Conservation (phyloP, 345 rosid genomes). For the Microthlaspi erraticum region DNA sequence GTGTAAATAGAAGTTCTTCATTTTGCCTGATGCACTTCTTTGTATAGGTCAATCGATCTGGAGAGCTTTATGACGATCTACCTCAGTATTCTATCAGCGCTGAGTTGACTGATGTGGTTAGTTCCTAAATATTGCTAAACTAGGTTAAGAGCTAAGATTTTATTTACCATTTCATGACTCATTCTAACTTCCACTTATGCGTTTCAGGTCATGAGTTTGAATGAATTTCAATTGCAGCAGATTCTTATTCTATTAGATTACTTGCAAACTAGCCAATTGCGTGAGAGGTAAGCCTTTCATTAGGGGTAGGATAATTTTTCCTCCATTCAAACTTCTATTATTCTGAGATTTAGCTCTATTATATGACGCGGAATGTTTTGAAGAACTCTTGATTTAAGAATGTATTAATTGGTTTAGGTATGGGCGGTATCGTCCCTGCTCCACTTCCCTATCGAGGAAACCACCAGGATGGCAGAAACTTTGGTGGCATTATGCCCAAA, state of each 20-base stretch:
- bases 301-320: slow-evolving; percentile 1
- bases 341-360: slow-evolving; percentile 19
- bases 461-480: slow-evolving; percentile 73
- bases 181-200: slow-evolving; percentile 23
- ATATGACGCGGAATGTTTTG: neutral
- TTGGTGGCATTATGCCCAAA: slow-evolving; percentile 94
- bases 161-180: neutral
- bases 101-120: slow-evolving; percentile 70
- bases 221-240: slow-evolving; percentile 78
- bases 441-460: slow-evolving; percentile 58
- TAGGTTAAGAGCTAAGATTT: slow-evolving; percentile 21
- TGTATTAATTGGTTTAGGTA: slow-evolving; percentile 55
- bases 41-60: slow-evolving; percentile 73
- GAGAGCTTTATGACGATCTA: slow-evolving; percentile 65
- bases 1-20: neutral
- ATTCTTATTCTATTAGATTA: slow-evolving; percentile 73
- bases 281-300: slow-evolving; percentile 72
- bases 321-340: slow-evolving; percentile 5
- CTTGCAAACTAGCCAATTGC: slow-evolving; percentile 64
- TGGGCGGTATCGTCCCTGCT: slow-evolving; percentile 88
- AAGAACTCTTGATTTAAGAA: slow-evolving; percentile 8
- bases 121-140: slow-evolving; percentile 34
- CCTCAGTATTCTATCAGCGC: slow-evolving; percentile 82
- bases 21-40: slow-evolving; percentile 19
- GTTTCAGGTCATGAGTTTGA: slow-evolving; percentile 62